These are phyloP conservation scores for Linaria vulgaris DNA, from an alignment of 257 asterid species.

Conservation along the genomic window DNA sequence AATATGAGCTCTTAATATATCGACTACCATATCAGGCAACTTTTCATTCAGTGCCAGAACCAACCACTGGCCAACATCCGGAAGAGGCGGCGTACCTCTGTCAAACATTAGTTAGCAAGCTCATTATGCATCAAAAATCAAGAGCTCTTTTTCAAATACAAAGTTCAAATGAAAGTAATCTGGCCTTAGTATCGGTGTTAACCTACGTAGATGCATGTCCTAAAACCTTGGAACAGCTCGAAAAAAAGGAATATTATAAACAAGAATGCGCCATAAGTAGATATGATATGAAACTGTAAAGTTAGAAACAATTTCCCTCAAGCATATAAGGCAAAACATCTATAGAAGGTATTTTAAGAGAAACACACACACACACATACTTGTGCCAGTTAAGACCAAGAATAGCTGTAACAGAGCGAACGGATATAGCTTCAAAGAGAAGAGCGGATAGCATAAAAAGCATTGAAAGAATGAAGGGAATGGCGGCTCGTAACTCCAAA, in stretches of 20 bases:
- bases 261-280: slow-evolving; percentile 11
- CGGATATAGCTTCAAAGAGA: slow-evolving; percentile 78
- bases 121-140: slow-evolving; percentile 26
- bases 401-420: slow-evolving; percentile 95
- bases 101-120: slow-evolving; percentile 30
- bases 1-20: slow-evolving; percentile 77
- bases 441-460: slow-evolving; percentile 77
- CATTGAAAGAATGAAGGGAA: slow-evolving; percentile 76
- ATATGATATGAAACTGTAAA: too few species aligned
- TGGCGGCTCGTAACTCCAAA: slow-evolving; percentile 74
- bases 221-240: too few species aligned
- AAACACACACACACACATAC: slow-evolving; percentile 43
- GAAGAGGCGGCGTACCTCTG: slow-evolving; percentile 85
- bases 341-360: background rate
- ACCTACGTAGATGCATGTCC: too few species aligned
- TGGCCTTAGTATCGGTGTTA: background rate
- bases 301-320: too few species aligned
- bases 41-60: slow-evolving; percentile 80
- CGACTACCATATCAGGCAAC: slow-evolving; percentile 59
- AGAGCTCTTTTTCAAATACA: slow-evolving; percentile 6
- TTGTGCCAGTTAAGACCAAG: slow-evolving; percentile 96
- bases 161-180: background rate
- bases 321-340: background rate
- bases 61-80: slow-evolving; percentile 97
- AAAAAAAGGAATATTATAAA: too few species aligned